A percentile compares a stretch with the other conserved stretches of the same genome.
phyloP scores from a whole-genome alignment of 2,329 filamentous ascomycete species.

The Nannizziopsis barbatae region DNA sequence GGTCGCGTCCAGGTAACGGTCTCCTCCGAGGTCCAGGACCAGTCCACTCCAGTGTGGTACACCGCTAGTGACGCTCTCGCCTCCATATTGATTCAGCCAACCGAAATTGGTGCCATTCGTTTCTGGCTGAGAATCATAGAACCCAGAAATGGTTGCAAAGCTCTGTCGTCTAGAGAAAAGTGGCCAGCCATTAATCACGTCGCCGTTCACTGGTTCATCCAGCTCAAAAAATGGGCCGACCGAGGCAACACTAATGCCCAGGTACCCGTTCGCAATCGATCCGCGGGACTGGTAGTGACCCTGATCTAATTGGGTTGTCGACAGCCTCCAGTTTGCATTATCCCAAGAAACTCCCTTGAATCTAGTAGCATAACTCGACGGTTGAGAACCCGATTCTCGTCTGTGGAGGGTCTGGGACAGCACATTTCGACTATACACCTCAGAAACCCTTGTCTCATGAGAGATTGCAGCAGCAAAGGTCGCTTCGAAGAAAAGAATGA shows the following conservation, averaged over 20 bases:
- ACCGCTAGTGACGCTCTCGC: slow-evolving; percentile 59
- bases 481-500: slow-evolving; percentile 7
- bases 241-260: slow-evolving; percentile 54
- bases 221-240: slow-evolving; percentile 53
- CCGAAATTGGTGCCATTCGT: slow-evolving; percentile 53
- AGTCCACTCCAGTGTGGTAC: slow-evolving; percentile 58
- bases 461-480: background rate
- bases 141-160: slow-evolving; percentile 57
- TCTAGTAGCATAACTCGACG: slow-evolving; percentile 36
- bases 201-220: slow-evolving; percentile 40
- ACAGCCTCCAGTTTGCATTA: slow-evolving; percentile 46
- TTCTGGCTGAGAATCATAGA: slow-evolving; percentile 50
- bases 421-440: slow-evolving; percentile 10
- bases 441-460: slow-evolving; percentile 5
- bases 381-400: background rate
- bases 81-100: slow-evolving; percentile 58
- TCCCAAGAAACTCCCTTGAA: slow-evolving; percentile 49
- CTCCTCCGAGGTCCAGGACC: slow-evolving; percentile 45
- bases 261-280: slow-evolving; percentile 52
- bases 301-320: slow-evolving; percentile 44
- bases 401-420: slow-evolving; percentile 3
- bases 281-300: slow-evolving; percentile 52
- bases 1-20: slow-evolving; percentile 48
- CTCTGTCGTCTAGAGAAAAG: slow-evolving; percentile 52
- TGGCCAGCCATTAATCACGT: slow-evolving; percentile 56